Base-by-base conservation (phyloP, 2,329 filamentous ascomycete species). In the Gnomoniopsis sp. region DNA sequence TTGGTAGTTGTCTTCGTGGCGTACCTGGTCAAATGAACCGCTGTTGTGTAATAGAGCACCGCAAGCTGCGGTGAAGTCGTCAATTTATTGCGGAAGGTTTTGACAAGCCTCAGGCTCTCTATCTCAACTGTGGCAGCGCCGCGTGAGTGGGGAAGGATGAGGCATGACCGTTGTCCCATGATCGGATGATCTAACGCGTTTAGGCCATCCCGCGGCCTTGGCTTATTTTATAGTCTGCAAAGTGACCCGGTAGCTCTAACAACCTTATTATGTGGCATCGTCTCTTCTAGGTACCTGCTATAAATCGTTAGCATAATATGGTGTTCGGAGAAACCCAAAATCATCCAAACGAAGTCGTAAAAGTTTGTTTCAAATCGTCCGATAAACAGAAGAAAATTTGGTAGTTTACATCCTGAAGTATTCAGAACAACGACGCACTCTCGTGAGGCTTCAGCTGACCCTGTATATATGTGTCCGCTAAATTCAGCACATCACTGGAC, bases 91-190 rank as follows among this genome's bases (percentile, higher is more conserved):
- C 17, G 21, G 4, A 11, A 26, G 17, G 21, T 14, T n/a, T 44
- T 51, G 50, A 30, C 14, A 55, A 55, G 34, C 48, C 23, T 36
- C 33, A 30, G 21, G 22, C 52, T 36, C 52, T 36, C 34, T 36
- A 59, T 53, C 47, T 47, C 43, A 38, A 21, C n/a, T 54, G 38
- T 30, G 30, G 23, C 23, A 33, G 46, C 52, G 38, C 3, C 12
- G 34, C 36, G 55, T 50, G 46, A 23, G 47, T 52, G 53, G 57
- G 54, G 57, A 47, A 36, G 52, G 52, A 38, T 58, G 56, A 48
- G 36, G 52, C 57, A 38, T 58, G 56, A 48, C 47, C 26, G 30
- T 41, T 34, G 38, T 51, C 57, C 53, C 57, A 59, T 59, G 53
- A 59, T 47, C 21, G 15, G 38, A 15, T 15, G 23, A 41, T 21